Evolutionary conservation across 176 grass and related monocot genomes (phyloP), one percentile per base, ranked within the genome.

Genomic region (Areca catechu): DNA sequence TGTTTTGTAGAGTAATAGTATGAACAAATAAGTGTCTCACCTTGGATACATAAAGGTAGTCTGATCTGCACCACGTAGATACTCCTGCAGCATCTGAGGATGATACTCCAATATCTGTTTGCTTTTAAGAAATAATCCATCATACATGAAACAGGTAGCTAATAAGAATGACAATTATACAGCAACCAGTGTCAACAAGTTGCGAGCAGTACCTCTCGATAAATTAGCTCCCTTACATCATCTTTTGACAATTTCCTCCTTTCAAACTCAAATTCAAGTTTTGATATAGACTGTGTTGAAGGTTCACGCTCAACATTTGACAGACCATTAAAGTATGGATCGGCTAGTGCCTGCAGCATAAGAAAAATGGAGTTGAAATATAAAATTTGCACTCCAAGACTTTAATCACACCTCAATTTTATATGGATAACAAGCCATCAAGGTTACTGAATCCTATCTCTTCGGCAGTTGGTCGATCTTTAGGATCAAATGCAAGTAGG

Each of bases 181-280:
- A 43, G 9, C 34, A 43, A 43, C 7, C 7, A 12, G 34, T 43
- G 7, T 43, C 14, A 43, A 43, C 34, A 7, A 61, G 25, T 67
- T 53, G 47, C 58, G 22, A 58, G 47, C n/a, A 17, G 3, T 76
- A 86, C 90, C 86, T 95, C 90, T 76, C 80, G 66, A 49, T 95
- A 95, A 68, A 95, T 95, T 54, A 95, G 49, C 55, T 95, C 90
- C 16, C 77, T 83, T 19, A 95, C 82, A 76, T 95, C 90, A 67
- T 95, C 90, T 78, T 80, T 95, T 52, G 79, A 52, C 34, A 95
- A 66, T 76, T 95, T 95, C 37, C 85, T 86, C 71, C 82, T 83
- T 63, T 95, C 90, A 50, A 95, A 95, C 18, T 95, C 90, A 86
- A 95, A 95, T 24, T 95, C 90, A 50, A 95, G 70, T 81, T 74